Evolutionary conservation across 208 protist species (phyloP).

Genomic region (Herpetomonas samuelpessoai): DNA sequence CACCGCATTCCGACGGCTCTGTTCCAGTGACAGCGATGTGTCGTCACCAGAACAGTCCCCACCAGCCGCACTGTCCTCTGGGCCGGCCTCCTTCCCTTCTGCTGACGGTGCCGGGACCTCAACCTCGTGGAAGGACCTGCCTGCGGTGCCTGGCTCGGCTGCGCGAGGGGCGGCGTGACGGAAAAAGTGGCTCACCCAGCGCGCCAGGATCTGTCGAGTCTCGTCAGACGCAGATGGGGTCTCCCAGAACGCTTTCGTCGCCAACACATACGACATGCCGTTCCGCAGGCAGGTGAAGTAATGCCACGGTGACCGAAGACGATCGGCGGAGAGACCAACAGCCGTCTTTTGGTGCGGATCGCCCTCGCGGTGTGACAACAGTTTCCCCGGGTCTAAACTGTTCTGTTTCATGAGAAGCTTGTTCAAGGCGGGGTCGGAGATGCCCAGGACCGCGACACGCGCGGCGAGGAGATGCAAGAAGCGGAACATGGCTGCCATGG

Average conservation of each 20-base stretch:
- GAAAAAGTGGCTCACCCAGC: slow-evolving; percentile 24
- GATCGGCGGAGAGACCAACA: too few relatives aligned
- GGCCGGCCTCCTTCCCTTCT: too few relatives aligned
- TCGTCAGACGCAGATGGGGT: background rate
- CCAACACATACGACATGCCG: slow-evolving; percentile 20
- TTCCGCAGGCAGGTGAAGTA: slow-evolving; percentile 2
- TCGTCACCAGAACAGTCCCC: too few relatives aligned
- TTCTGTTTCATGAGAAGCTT: slow-evolving; percentile 37
- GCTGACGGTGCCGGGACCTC: too few relatives aligned
- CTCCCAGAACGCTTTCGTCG: slow-evolving; percentile 4
- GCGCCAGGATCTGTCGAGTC: slow-evolving; percentile 12
- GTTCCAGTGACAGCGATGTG: too few relatives aligned
- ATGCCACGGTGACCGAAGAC: too few relatives aligned
- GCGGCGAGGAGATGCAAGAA: slow-evolving; percentile 42
- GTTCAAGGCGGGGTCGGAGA: slow-evolving; percentile 21
- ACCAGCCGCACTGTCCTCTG: too few relatives aligned
- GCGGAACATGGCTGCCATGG: slow-evolving; percentile 19
- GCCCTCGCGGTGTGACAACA: background rate
- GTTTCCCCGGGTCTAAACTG: slow-evolving; percentile 16
- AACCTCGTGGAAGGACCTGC: too few relatives aligned
- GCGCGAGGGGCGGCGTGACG: slow-evolving; percentile 11
- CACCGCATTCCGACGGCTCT: too few relatives aligned
- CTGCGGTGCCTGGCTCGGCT: background rate
- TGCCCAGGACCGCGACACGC: slow-evolving; percentile 17
- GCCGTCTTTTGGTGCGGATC: slow-evolving; percentile 1